phyloP scores from a whole-genome alignment of 805 yeast species.

The Naumovozyma baii region DNA sequence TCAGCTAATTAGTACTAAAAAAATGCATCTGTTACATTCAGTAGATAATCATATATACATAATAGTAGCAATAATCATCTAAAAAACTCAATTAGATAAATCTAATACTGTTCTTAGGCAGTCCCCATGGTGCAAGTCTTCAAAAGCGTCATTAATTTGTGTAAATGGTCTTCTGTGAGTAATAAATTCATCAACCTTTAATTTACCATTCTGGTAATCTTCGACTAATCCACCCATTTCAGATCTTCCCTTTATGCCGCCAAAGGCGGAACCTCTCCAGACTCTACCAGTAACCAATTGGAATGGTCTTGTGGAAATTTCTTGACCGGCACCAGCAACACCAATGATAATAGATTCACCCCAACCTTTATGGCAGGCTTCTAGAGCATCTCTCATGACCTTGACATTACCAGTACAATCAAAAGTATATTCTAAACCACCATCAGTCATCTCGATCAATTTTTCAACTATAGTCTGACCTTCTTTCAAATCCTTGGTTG shows the following conservation, averaged over 20 bases:
- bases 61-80: neutral
- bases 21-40: no score
- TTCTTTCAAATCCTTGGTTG: conserved; percentile 54
- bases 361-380: conserved; percentile 98
- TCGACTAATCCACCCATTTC: conserved; percentile 88
- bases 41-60: no score
- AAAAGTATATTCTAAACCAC: conserved; percentile 92
- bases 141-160: conserved; percentile 80
- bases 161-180: conserved; percentile 78
- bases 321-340: conserved; percentile 97
- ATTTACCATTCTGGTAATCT: conserved; percentile 67
- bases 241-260: conserved; percentile 96
- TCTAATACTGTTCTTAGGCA: conserved; percentile 87
- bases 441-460: conserved; percentile 84
- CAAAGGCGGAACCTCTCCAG: conserved; percentile 99
- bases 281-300: conserved; percentile 98
- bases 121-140: conserved; percentile 88
- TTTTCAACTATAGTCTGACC: conserved; percentile 73
- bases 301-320: conserved; percentile 95
- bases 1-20: no score
- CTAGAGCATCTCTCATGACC: conserved; percentile 94
- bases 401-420: conserved; percentile 96
- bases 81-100: conserved; percentile 5
- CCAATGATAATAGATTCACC: conserved; percentile 93
- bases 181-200: conserved; percentile 90